Evolutionary conservation across 1,139 yeast genomes (phyloP), one percentile per base, ranked within the genome.

Genomic region (Pichia sp.): DNA sequence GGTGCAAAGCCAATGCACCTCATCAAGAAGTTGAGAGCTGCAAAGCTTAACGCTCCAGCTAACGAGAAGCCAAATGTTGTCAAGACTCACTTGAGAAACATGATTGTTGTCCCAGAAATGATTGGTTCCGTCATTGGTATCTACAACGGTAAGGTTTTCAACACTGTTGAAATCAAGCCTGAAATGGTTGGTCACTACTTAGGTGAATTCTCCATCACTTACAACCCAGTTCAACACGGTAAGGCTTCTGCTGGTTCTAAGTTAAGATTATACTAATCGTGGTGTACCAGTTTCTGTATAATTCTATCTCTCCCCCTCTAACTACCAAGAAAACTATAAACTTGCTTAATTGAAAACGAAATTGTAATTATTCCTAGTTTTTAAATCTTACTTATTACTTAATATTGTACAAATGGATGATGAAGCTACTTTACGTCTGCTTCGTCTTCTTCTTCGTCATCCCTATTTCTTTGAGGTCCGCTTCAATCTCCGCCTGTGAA

Each of bases 111-210:
- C 58, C 99, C 99, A 74, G 99, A 93, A 80, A 93, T 93, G 98
- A 87, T 93, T 63, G 98, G 98, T 65, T 86, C 96, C 49, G 94
- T 88, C 58, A 80, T 93, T 59, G 97, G 97, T 74, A 85, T 93
- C 61, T 91, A 93, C 95, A 93, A 93, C 80, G 99, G 99, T 77
- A 93, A 93, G 79, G 87, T 77, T 60, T 93, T 93, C 94, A 91
- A 88, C 94, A 85, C 83, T 63, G 96, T 91, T 69, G 99, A 93
- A 72, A 74, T 93, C 72, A 87, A 77, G 72, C 96, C 98, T 63
- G 99, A 93, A 77, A 91, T 93, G 98, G 88, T 88, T 66, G 98
- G 98, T 67, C 96, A 88, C 83, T 93, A 93, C 93, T 85, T 93
- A 64, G 99, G 96, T 75, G 99, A 93, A 77, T 91, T 93, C 85